Base-by-base conservation (phyloP, 164 flowering plant genomes). In the Stephania yunnanensis region DNA sequence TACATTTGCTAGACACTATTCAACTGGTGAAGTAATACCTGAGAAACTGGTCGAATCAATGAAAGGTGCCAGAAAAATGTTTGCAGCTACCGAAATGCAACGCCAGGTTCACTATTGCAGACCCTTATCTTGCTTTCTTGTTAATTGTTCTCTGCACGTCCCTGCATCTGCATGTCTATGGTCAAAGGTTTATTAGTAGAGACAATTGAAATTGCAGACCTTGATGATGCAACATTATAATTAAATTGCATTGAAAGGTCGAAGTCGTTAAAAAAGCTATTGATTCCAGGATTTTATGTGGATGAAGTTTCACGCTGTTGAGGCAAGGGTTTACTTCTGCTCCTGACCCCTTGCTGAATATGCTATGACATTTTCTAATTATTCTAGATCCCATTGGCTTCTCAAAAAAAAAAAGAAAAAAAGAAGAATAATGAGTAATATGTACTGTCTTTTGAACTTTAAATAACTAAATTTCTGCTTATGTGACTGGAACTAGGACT, bases 11-110 rank as follows among this genome's bases (percentile, higher is more conserved):
- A 88, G 79, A 73, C 97, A 96, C 74, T 86, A 90, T 82, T 91
- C 94, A 68, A 89, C 97, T 69, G 97, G 97, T 79, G 99, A 96
- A 83, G 79, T 79, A 31, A 91, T 96, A 68, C 99, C 98, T 69
- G 88, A 94, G 75, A 86, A 89, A 70, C 81, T 96, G 81, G 97
- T 94, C 10, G 82, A 87, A 68, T 91, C 98, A 52, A 86, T 96
- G 88, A 86, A 83, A 68, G 90, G 85, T 81, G 97, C 99, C 68
- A 92, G 75, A 87, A 85, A 86, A 75, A 90, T 96, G 98, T 96
- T 96, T 86, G 89, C 91, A 46, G 98, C 95, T 46, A 92, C 92
- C 22, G 97, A 93, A 72, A 73, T 96, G 84, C 98, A 94, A 82
- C 95, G 91, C n/a, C 98, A 96, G 97, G 98, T 96, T 78, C 61